Conservation (phyloP, 108 stramenopile genomes). For the Pseudonitzschia multiseries region DNA sequence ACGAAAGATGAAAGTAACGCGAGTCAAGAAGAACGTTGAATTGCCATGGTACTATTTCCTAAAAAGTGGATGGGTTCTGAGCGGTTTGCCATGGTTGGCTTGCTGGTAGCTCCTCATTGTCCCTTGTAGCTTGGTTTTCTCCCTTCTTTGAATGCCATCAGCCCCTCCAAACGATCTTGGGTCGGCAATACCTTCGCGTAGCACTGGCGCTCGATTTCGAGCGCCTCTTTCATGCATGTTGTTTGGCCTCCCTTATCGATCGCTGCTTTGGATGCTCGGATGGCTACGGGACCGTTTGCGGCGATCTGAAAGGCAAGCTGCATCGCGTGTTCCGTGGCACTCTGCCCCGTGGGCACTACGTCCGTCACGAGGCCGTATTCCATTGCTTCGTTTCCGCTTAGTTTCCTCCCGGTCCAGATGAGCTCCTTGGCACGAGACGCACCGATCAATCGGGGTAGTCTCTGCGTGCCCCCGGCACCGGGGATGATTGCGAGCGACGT, state of each 20-base stretch:
- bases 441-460: constrained; percentile 71
- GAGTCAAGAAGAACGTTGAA: too few relatives aligned
- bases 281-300: constrained; percentile 68
- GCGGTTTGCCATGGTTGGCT: too few relatives aligned
- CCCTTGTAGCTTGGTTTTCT: constrained; percentile 67
- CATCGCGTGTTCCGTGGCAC: constrained; percentile 30
- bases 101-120: not conserved
- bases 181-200: constrained; percentile 63
- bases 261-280: constrained; percentile 75
- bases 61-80: too few relatives aligned
- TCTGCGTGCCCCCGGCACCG: constrained; percentile 82
- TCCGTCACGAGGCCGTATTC: constrained; percentile 61
- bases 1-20: too few relatives aligned
- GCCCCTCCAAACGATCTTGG: constrained; percentile 74
- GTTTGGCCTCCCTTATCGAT: constrained; percentile 59
- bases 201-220: constrained; percentile 62
- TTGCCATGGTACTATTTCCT: too few relatives aligned
- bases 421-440: constrained; percentile 67
- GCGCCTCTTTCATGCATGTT: constrained; percentile 42
- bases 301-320: constrained; percentile 61
- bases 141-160: constrained; percentile 71
- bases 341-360: constrained; percentile 37
- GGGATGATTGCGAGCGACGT: constrained; percentile 84
- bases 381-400: constrained; percentile 45
- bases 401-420: constrained; percentile 58